A percentile compares a stretch with the other conserved stretches of the same genome.
Conservation (phyloP, 225 moss, liverwort and hornwort species). For the Physcomitrium patens region DNA sequence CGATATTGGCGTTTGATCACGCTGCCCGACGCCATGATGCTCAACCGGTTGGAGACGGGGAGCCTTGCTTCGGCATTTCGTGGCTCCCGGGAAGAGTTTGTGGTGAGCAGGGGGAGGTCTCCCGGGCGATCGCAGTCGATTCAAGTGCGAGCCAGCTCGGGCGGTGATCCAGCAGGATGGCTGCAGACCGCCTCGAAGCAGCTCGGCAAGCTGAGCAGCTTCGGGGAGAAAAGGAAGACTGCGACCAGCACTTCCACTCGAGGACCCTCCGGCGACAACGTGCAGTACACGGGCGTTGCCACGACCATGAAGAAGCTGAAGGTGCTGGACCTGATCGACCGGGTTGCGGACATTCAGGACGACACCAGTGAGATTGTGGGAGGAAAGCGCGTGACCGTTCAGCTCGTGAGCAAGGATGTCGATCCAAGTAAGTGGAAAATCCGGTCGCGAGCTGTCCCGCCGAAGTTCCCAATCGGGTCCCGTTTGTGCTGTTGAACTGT, state of each 20-base stretch:
- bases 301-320: conserved; percentile 45
- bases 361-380: conserved; percentile 11
- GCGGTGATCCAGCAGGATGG: conserved; percentile 43
- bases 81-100: neutral
- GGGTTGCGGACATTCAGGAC: conserved; percentile 27
- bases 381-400: conserved; percentile 26
- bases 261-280: neutral
- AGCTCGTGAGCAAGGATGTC: conserved; percentile 43
- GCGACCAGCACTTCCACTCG: neutral
- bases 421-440: conserved; percentile 32
- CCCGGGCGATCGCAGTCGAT: conserved; percentile 23
- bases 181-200: conserved; percentile 23
- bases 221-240: conserved; percentile 26
- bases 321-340: conserved; percentile 33
- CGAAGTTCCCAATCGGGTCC: neutral
- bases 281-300: conserved; percentile 44
- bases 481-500: neutral
- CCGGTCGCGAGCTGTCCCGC: no score
- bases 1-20: no score
- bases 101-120: conserved; percentile 11
- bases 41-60: conserved; percentile 42
- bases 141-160: conserved; percentile 22
- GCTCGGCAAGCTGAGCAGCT: conserved; percentile 34
- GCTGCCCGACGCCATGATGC: conserved; percentile 29
- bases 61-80: conserved; percentile 3